These are phyloP conservation scores for Coprinellus aureogranulatus DNA, from an alignment of 768 basidiomycete genomes.

Conservation along the genomic window DNA sequence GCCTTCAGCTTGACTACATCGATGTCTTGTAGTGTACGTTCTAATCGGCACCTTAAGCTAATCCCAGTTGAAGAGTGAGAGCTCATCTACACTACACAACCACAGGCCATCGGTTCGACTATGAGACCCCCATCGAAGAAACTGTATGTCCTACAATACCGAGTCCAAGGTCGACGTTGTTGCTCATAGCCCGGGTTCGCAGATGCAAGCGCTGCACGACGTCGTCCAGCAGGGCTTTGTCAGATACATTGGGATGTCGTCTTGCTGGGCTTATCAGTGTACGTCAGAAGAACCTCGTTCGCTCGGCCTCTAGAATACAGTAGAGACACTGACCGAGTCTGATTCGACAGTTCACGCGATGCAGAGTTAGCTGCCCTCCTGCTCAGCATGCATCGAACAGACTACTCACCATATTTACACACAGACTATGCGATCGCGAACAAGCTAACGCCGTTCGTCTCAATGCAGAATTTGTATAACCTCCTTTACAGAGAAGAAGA, in stretches of 20 bases:
- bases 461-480: constrained; percentile 66
- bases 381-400: neutral
- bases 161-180: too few species aligned
- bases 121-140: constrained; percentile 57
- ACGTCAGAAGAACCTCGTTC: constrained; percentile 12
- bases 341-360: constrained; percentile 44
- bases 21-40: constrained; percentile 68
- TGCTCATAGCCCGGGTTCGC: neutral
- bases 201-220: constrained; percentile 72
- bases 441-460: constrained; percentile 57
- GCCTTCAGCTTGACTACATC: constrained; percentile 73
- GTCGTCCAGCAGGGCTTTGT: constrained; percentile 62
- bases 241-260: constrained; percentile 59
- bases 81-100: too few species aligned
- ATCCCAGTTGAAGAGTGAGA: constrained; percentile 17
- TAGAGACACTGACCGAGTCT: neutral
- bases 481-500: constrained; percentile 65
- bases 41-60: constrained; percentile 18
- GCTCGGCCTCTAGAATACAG: neutral
- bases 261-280: constrained; percentile 57
- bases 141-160: too few species aligned
- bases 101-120: constrained; percentile 54
- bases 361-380: constrained; percentile 40
- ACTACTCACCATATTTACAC: neutral
- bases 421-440: constrained; percentile 60